phyloP scores from a whole-genome alignment of 805 yeast species.

The Cyberlindnera veronae region DNA sequence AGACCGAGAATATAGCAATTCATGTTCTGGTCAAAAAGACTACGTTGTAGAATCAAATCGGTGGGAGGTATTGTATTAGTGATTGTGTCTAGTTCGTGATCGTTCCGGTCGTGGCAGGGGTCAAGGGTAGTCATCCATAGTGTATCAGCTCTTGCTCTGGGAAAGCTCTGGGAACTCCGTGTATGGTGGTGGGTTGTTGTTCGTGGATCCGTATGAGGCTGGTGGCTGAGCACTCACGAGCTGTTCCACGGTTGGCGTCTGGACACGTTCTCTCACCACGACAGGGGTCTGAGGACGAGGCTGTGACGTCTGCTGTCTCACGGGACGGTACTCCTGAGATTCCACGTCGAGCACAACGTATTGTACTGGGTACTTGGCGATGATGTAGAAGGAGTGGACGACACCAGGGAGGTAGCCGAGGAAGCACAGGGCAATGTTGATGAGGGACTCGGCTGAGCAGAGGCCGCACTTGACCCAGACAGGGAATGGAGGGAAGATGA shows the following conservation, averaged over 20 bases:
- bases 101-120: background rate
- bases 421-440: slow-evolving; percentile 66
- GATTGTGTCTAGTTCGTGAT: no score
- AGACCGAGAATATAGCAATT: slow-evolving; percentile 5
- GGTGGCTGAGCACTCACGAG: slow-evolving; percentile 3
- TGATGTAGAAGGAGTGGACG: slow-evolving; percentile 74
- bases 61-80: background rate
- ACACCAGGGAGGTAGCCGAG: slow-evolving; percentile 78
- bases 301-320: background rate
- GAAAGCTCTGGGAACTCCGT: slow-evolving; percentile 10
- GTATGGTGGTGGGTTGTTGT: slow-evolving; percentile 21
- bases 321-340: slow-evolving; percentile 17
- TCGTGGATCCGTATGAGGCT: slow-evolving; percentile 14
- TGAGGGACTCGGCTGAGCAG: slow-evolving; percentile 63
- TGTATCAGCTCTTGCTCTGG: background rate
- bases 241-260: slow-evolving; percentile 13
- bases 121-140: background rate
- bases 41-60: background rate
- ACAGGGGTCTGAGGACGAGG: background rate
- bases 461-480: slow-evolving; percentile 71
- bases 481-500: slow-evolving; percentile 76
- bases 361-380: slow-evolving; percentile 61
- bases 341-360: slow-evolving; percentile 30
- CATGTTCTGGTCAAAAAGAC: background rate
- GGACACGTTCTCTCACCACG: slow-evolving; percentile 13